Evolutionary conservation across 176 grass and related monocot genomes (phyloP).

Genomic region (Triticum timopheevii): DNA sequence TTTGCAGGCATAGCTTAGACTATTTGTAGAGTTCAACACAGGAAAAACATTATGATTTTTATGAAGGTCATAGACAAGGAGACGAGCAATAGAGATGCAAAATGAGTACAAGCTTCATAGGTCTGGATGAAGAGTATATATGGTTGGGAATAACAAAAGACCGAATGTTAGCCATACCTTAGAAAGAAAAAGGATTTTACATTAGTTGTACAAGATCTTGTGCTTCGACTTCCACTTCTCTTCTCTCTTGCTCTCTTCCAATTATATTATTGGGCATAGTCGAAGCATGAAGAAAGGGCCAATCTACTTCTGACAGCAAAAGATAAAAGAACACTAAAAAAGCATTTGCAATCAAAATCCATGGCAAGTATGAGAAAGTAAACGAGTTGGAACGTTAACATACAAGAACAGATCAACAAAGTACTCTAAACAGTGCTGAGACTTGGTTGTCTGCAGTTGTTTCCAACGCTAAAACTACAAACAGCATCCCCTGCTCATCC

Average conservation of each 20-base stretch:
- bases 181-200: conserved; percentile 7
- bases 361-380: background rate
- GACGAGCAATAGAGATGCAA: background rate
- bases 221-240: conserved; percentile 6
- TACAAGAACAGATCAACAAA: background rate
- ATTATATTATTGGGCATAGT: background rate
- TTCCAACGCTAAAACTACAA: background rate
- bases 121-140: background rate
- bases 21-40: conserved; percentile 2
- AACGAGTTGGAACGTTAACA: background rate
- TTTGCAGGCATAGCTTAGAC: background rate
- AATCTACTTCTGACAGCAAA: conserved; percentile 1
- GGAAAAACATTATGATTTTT: conserved; percentile 6
- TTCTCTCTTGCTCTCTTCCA: conserved; percentile 5
- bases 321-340: background rate
- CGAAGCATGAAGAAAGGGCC: background rate
- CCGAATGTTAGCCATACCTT: conserved; percentile 7
- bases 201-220: conserved; percentile 2
- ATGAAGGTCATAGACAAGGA: background rate
- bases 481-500: background rate
- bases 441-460: background rate
- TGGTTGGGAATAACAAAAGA: conserved; percentile 10
- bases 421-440: background rate
- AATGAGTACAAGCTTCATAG: background rate
- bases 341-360: conserved; percentile 13